A percentile compares a stretch with the other conserved stretches of the same genome.
Evolutionary conservation across 257 asterid genomes (phyloP).

Genomic region (Solanum clarkiae): DNA sequence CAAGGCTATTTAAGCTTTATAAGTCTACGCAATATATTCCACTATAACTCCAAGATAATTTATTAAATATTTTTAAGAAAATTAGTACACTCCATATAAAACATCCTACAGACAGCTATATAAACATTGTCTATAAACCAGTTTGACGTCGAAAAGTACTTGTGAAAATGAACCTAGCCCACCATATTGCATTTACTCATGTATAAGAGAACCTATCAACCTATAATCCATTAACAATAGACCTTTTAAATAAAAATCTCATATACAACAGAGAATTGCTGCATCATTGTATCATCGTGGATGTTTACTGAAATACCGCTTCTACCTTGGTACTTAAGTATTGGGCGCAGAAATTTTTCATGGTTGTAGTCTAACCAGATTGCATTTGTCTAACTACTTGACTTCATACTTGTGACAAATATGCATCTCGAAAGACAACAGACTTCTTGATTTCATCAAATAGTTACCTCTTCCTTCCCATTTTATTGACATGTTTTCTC

Average conservation of each 20-base stretch:
- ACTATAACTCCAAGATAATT: background rate
- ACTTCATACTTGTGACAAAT: background rate
- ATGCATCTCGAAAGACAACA: background rate
- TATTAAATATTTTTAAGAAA: background rate
- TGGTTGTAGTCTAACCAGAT: background rate
- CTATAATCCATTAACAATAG: background rate
- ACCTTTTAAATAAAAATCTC: background rate
- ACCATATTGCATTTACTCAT: background rate
- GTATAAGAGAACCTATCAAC: background rate
- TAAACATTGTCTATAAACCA: background rate
- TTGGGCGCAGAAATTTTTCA: background rate
- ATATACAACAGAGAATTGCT: background rate
- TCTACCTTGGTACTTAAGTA: background rate
- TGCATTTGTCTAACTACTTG: background rate
- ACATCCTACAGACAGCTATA: background rate
- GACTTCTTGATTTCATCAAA: background rate
- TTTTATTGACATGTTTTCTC: background rate
- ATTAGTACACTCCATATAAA: background rate
- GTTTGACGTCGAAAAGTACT: background rate
- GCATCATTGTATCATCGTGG: background rate
- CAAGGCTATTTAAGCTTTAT: background rate
- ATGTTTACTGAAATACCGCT: background rate
- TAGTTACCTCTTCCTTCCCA: background rate
- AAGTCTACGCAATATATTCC: background rate
- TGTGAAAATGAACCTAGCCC: background rate